A percentile compares a stretch with the other conserved stretches of the same genome.
Evolutionary conservation across 2,329 filamentous ascomycete species (phyloP).

Genomic region (Paecilomyces fulvus): DNA sequence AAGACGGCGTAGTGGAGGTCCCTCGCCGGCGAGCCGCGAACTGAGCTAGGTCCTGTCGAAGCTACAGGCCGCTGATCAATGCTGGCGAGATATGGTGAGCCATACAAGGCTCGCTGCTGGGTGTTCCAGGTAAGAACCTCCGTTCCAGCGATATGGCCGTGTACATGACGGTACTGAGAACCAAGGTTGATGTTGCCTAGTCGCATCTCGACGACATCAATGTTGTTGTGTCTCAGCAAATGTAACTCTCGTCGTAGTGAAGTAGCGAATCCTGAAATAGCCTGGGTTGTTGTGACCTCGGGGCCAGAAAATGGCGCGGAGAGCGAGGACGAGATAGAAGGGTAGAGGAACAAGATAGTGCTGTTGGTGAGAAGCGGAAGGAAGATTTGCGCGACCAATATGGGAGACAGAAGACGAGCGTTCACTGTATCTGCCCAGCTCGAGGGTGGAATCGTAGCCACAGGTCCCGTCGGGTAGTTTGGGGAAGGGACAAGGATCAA

Average conservation of each 20-base stretch:
- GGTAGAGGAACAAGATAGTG: conserved; percentile 37
- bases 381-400: conserved; percentile 81
- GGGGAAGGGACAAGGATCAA: conserved; percentile 73
- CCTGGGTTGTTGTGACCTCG: conserved; percentile 77
- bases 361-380: conserved; percentile 62
- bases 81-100: conserved; percentile 34
- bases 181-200: conserved; percentile 85
- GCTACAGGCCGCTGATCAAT: conserved; percentile 34
- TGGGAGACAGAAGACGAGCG: conserved; percentile 80
- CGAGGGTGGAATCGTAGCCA: conserved; percentile 75
- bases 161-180: conserved; percentile 42
- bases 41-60: conserved; percentile 27
- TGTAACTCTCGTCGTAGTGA: conserved; percentile 72
- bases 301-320: conserved; percentile 50
- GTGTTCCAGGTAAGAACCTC: conserved; percentile 54
- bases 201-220: conserved; percentile 79
- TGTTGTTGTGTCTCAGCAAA: conserved; percentile 50
- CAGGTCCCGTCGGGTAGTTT: conserved; percentile 71
- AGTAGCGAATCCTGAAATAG: conserved; percentile 75
- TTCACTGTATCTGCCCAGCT: conserved; percentile 87
- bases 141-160: conserved; percentile 35
- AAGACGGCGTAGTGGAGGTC: conserved; percentile 82
- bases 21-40: conserved; percentile 62
- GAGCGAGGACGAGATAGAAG: conserved; percentile 38
- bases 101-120: conserved; percentile 46